Percentiles rank a stretch among this genome's conserved stretches.
Conservation (phyloP, 2,329 filamentous ascomycete genomes). For the Trichocomaceae sp. region DNA sequence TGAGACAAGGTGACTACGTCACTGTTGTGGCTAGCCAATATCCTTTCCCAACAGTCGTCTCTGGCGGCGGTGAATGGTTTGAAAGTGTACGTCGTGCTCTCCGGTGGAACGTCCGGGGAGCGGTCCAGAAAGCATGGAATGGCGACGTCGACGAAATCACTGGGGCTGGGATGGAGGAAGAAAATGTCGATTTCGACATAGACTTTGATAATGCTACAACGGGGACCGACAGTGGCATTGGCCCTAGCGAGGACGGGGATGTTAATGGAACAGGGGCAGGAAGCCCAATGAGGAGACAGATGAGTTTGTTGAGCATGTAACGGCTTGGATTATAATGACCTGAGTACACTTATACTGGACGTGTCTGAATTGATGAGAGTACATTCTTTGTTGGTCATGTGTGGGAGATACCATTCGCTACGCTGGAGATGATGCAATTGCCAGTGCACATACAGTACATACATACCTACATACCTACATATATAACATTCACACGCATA, state of each 20-base stretch:
- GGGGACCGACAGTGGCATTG: conserved; percentile 42
- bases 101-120: conserved; percentile 89
- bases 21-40: conserved; percentile 95
- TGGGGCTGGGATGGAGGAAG: conserved; percentile 22
- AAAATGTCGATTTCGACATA: conserved; percentile 77
- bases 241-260: conserved; percentile 61
- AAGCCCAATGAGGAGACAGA: conserved; percentile 64
- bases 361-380: not conserved
- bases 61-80: conserved; percentile 89
- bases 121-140: conserved; percentile 80
- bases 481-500: not conserved
- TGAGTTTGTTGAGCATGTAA: conserved; percentile 64
- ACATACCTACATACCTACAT: too few species aligned
- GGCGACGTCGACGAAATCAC: conserved; percentile 38
- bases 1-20: conserved; percentile 88
- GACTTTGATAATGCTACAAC: conserved; percentile 62
- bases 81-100: conserved; percentile 87
- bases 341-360: not conserved
- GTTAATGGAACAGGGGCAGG: conserved; percentile 49
- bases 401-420: too few species aligned
- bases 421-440: not conserved
- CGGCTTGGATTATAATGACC: not conserved
- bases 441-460: not conserved
- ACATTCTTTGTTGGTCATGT: not conserved
- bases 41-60: conserved; percentile 92